These are phyloP conservation scores for Alternaria triticina DNA, from an alignment of 2,329 filamentous ascomycete species.

Conservation along the genomic window DNA sequence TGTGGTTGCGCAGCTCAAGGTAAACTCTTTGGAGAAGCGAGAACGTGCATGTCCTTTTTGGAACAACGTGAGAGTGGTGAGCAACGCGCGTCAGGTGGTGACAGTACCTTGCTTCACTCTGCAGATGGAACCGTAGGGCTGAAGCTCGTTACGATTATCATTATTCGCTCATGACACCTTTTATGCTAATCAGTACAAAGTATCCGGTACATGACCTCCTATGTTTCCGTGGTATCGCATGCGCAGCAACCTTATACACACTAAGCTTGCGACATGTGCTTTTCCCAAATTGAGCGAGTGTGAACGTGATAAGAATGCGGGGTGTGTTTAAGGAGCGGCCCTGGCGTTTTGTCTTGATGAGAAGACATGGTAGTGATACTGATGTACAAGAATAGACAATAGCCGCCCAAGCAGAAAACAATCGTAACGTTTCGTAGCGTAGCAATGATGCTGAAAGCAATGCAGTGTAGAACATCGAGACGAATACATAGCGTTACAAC, in stretches of 20 bases:
- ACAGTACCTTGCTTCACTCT: not conserved
- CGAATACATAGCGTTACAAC: not conserved
- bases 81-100: not conserved
- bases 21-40: not conserved
- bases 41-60: not conserved
- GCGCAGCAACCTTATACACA: constrained; percentile 1
- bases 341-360: constrained; percentile 19
- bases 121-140: not conserved
- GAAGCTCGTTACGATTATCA: not conserved
- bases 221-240: not conserved
- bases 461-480: not conserved
- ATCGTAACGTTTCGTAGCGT: not conserved
- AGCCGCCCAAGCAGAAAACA: not conserved
- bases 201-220: constrained; percentile 7
- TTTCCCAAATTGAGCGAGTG: not conserved
- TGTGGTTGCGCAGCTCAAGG: not conserved
- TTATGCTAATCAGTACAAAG: constrained; percentile 7
- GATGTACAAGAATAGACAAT: not conserved
- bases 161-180: not conserved
- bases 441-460: not conserved
- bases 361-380: constrained; percentile 2
- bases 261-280: not conserved
- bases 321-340: constrained; percentile 22
- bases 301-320: not conserved
- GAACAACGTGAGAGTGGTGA: constrained; percentile 1